phyloP scores from a whole-genome alignment of 1,139 yeast species.

The Candida anutae region DNA sequence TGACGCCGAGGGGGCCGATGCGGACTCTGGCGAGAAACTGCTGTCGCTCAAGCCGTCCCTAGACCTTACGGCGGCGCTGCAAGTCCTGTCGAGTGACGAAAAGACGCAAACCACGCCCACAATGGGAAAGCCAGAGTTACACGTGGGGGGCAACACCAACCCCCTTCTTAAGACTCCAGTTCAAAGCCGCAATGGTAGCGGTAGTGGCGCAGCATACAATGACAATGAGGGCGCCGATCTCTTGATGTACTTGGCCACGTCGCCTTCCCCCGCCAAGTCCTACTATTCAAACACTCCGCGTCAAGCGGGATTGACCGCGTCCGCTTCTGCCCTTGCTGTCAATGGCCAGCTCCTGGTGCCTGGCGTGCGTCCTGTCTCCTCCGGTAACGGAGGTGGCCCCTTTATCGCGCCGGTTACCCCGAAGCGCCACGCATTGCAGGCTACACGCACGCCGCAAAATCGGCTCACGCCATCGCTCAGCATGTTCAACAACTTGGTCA shows the following conservation, averaged over 20 bases:
- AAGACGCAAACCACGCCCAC: conserved; percentile 2
- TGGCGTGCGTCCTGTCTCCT: not conserved
- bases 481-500: conserved; percentile 20
- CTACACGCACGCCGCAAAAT: conserved; percentile 36
- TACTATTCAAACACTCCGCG: conserved; percentile 29
- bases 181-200: conserved; percentile 9
- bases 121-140: not conserved
- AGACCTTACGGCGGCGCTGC: conserved; percentile 14
- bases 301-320: conserved; percentile 3
- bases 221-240: conserved; percentile 81
- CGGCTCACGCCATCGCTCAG: conserved; percentile 37
- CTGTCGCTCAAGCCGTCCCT: conserved; percentile 31
- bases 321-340: not conserved
- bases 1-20: no score
- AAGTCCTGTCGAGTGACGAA: conserved; percentile 4
- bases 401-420: conserved; percentile 39
- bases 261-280: conserved; percentile 67
- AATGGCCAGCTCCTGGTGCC: not conserved
- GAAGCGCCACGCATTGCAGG: conserved; percentile 25
- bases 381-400: conserved; percentile 7
- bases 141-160: conserved; percentile 6
- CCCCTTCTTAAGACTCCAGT: conserved; percentile 34
- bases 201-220: conserved; percentile 1
- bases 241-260: conserved; percentile 73
- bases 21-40: conserved; percentile 12